A percentile compares a stretch with the other conserved stretches of the same genome.
These are phyloP conservation scores for Umbelopsis isabellina DNA, from an alignment of 192 early-diverging fungal genomes.

Conservation along the genomic window DNA sequence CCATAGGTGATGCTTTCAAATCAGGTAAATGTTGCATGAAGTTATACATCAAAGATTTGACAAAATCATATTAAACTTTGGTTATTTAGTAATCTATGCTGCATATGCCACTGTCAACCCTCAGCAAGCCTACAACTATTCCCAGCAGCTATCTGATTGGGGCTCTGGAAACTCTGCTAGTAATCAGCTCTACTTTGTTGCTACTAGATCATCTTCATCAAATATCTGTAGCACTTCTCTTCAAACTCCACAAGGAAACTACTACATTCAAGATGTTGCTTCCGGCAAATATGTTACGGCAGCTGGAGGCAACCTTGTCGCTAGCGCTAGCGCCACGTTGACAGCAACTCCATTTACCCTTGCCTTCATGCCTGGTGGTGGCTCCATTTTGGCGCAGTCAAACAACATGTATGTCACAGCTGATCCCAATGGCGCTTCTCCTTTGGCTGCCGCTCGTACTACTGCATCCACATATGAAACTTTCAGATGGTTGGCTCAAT, in stretches of 20 bases:
- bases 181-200: slow-evolving; percentile 54
- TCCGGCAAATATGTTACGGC: slow-evolving; percentile 19
- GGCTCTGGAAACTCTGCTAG: slow-evolving; percentile 59
- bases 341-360: slow-evolving; percentile 12
- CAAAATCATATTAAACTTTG: slow-evolving; percentile 23
- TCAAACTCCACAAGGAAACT: slow-evolving; percentile 17
- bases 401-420: slow-evolving; percentile 17
- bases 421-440: slow-evolving; percentile 15
- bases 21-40: neutral
- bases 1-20: slow-evolving; percentile 46
- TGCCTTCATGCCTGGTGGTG: slow-evolving; percentile 25
- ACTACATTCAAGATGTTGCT: slow-evolving; percentile 20
- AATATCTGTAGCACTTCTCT: neutral
- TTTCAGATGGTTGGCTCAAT: slow-evolving; percentile 8
- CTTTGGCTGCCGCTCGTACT: slow-evolving; percentile 8
- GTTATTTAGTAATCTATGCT: slow-evolving; percentile 40
- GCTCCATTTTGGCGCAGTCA: neutral
- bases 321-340: slow-evolving; percentile 3
- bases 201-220: slow-evolving; percentile 33
- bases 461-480: slow-evolving; percentile 20
- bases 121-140: slow-evolving; percentile 35
- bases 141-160: slow-evolving; percentile 31
- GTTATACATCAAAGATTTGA: slow-evolving; percentile 39
- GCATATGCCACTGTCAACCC: slow-evolving; percentile 49
- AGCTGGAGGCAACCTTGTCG: neutral